These are phyloP conservation scores for Discostella pseudostelligera DNA, from an alignment of 108 stramenopile genomes.

Conservation along the genomic window DNA sequence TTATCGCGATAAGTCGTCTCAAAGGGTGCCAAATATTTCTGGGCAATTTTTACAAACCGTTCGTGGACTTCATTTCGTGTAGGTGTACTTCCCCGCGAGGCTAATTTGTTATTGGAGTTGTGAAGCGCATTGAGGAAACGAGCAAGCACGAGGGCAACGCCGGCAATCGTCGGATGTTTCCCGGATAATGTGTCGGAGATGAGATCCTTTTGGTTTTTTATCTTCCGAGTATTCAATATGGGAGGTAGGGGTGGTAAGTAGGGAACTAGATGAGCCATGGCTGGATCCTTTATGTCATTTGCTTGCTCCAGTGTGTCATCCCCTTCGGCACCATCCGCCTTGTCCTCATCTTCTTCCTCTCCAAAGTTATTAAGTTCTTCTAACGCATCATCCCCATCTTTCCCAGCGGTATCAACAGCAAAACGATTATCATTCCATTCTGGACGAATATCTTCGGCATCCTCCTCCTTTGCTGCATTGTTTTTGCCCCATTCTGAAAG, in stretches of 20 bases:
- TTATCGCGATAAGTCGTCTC: constrained; percentile 53
- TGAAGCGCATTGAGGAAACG: constrained; percentile 48
- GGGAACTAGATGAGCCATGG: constrained; percentile 6
- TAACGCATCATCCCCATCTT: too few species aligned
- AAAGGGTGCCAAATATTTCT: constrained; percentile 44
- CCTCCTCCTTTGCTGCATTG: background rate
- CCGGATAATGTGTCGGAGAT: constrained; percentile 44
- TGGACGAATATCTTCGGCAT: background rate
- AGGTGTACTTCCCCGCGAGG: background rate
- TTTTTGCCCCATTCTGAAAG: too few species aligned
- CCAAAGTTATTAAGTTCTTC: background rate
- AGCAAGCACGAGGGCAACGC: constrained; percentile 48
- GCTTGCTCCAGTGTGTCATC: background rate
- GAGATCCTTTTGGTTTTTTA: constrained; percentile 30
- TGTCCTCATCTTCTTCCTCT: background rate
- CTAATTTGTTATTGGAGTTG: constrained; percentile 26
- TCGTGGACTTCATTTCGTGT: constrained; percentile 39
- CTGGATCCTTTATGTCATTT: background rate
- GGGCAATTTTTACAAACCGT: constrained; percentile 47
- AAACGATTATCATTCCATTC: too few species aligned
- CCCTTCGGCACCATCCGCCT: background rate
- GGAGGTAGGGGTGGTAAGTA: constrained; percentile 36
- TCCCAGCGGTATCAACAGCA: too few species aligned
- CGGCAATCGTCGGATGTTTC: constrained; percentile 54
- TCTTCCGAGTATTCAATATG: constrained; percentile 16